Base-by-base conservation (phyloP, 495 filamentous ascomycete genomes). In the Apiosordaria backusii region DNA sequence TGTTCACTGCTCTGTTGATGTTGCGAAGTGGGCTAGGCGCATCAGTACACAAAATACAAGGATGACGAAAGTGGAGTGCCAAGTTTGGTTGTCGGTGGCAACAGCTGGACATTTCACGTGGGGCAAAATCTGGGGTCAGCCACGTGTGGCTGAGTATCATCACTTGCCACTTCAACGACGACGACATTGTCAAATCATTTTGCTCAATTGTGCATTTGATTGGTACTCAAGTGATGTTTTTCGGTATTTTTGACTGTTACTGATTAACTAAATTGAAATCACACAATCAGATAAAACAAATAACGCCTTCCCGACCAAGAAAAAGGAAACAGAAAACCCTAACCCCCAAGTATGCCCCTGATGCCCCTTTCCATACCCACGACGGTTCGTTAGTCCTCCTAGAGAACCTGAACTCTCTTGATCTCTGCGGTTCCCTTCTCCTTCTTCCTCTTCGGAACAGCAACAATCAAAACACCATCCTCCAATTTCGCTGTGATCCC, bases 401-500 rank as follows among this genome's bases (percentile, higher is more conserved):
- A 74, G 65, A 89, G 83, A 60, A 45, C 35, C 16, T 87, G 84
- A 24, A 89, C 82, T 77, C 83, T 88, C 74, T 79, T 82, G 57
- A 87, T 78, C 73, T 86, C 85, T 29, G 83, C 35, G 16, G 35
- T 45, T 7, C 35, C 83, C 75, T 81, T 87, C 27, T 82, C 84
- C 74, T 81, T 82, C 71, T 88, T 85, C 18, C 77, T 74, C 80
- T 93, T 92, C 3, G 89, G 90, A 13, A 94, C 82, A 22, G 66
- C 64, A 18, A 72, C 61, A 25, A 80, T 72, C 62, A 88, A 69
- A 1, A 88, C 70, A 63, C 89, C 74, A 75, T 90, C 85, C 69
- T 90, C 86, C 75, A 92, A 75, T 74, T 86, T 92, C 2, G 91
- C 92, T 1, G 80, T 84, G 73, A 93, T 93, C 15, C 71, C 78